phyloP scores from a whole-genome alignment of 148 eudicot genomes.

The Persicaria maculosa region DNA sequence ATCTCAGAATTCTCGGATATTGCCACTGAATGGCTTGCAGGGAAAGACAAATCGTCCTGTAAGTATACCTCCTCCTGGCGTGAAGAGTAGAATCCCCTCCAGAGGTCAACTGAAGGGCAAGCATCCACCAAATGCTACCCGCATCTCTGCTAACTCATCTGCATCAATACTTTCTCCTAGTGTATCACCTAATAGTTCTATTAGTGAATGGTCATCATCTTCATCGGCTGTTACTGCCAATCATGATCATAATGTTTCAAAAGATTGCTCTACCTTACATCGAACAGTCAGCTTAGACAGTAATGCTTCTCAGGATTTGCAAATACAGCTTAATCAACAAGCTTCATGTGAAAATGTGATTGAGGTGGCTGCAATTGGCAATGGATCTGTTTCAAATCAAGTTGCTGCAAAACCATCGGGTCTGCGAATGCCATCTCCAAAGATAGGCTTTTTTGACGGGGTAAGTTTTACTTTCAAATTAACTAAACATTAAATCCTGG shows the following conservation, averaged over 20 bases:
- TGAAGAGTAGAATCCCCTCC: conserved; percentile 42
- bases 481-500: neutral
- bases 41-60: conserved; percentile 32
- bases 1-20: conserved; percentile 28
- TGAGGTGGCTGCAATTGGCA: conserved; percentile 22
- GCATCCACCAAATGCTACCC: conserved; percentile 26
- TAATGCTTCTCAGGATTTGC: conserved; percentile 22
- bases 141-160: conserved; percentile 23
- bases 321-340: conserved; percentile 22
- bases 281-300: conserved; percentile 16
- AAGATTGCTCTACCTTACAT: conserved; percentile 18
- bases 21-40: conserved; percentile 27
- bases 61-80: conserved; percentile 34
- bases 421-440: conserved; percentile 88
- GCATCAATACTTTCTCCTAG: conserved; percentile 30
- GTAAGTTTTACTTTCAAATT: conserved; percentile 36
- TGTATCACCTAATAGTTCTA: conserved; percentile 82
- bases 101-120: conserved; percentile 36
- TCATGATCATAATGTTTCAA: conserved; percentile 31
- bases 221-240: conserved; percentile 57
- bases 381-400: conserved; percentile 24
- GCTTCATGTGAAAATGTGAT: conserved; percentile 19
- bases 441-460: conserved; percentile 94
- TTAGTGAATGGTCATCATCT: conserved; percentile 81
- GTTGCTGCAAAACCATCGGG: conserved; percentile 71